These are phyloP conservation scores for Wickerhamiella slavikovae DNA, from an alignment of 805 yeast species.

Conservation along the genomic window DNA sequence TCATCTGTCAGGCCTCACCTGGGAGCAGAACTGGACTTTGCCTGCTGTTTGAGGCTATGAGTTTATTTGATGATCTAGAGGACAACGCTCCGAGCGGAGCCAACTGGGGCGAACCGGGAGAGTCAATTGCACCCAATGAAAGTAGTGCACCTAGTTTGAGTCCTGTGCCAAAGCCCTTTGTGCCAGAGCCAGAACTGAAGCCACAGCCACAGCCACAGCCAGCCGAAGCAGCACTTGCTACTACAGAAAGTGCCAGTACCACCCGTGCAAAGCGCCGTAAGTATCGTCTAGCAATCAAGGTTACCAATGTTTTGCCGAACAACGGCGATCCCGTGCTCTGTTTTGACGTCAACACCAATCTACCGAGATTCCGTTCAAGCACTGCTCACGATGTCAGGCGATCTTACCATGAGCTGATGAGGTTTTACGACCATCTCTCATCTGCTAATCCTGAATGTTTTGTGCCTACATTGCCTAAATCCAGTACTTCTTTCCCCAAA, in stretches of 20 bases:
- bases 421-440: slow-evolving; percentile 56
- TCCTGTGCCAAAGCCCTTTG: background rate
- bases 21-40: too few species aligned
- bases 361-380: slow-evolving; percentile 57
- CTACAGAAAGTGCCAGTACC: background rate
- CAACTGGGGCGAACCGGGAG: background rate
- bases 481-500: slow-evolving; percentile 61
- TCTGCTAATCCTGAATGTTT: slow-evolving; percentile 79
- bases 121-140: background rate
- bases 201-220: background rate
- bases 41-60: too few species aligned
- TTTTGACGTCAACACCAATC: slow-evolving; percentile 45
- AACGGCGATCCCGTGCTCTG: slow-evolving; percentile 59
- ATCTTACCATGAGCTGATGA: slow-evolving; percentile 55
- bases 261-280: slow-evolving; percentile 8
- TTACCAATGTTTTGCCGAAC: slow-evolving; percentile 51
- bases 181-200: background rate
- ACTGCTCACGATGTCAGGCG: slow-evolving; percentile 57
- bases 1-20: too few species aligned
- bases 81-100: slow-evolving; percentile 14
- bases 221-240: background rate
- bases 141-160: background rate
- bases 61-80: slow-evolving; percentile 12
- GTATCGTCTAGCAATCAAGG: slow-evolving; percentile 29
- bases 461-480: slow-evolving; percentile 68